phyloP scores from a whole-genome alignment of 176 grass and related monocot genomes.

The Oryza nivara region DNA sequence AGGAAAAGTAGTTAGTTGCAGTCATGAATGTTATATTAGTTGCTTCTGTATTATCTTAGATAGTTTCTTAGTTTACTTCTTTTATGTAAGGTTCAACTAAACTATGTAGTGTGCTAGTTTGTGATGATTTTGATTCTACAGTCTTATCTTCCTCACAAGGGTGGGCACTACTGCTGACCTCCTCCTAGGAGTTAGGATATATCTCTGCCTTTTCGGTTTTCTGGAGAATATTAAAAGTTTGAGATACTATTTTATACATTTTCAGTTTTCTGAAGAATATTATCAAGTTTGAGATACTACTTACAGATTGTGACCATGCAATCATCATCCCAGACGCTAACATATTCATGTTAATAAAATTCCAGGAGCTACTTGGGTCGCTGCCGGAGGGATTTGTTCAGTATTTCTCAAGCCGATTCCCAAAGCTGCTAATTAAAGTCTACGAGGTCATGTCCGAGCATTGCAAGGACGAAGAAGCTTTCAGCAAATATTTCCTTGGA shows the following conservation, averaged over 20 bases:
- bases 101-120: neutral
- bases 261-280: neutral
- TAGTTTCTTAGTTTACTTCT: neutral
- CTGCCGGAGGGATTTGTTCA: constrained; percentile 81
- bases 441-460: constrained; percentile 69
- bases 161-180: neutral
- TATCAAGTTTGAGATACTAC: neutral
- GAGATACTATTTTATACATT: neutral
- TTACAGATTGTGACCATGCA: neutral
- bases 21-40: neutral
- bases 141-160: neutral
- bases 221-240: neutral
- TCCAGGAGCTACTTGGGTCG: constrained; percentile 74
- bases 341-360: constrained; percentile 12
- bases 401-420: constrained; percentile 84
- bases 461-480: constrained; percentile 78
- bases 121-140: neutral
- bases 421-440: constrained; percentile 84
- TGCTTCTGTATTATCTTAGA: neutral
- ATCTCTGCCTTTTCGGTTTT: neutral
- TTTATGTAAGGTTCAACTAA: neutral
- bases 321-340: neutral
- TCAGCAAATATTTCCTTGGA: constrained; percentile 78
- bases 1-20: neutral
- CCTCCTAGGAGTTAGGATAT: neutral